A percentile compares a stretch with the other conserved stretches of the same genome.
Conservation (phyloP, 75 land plant genomes). For the Sequoiadendron giganteum region DNA sequence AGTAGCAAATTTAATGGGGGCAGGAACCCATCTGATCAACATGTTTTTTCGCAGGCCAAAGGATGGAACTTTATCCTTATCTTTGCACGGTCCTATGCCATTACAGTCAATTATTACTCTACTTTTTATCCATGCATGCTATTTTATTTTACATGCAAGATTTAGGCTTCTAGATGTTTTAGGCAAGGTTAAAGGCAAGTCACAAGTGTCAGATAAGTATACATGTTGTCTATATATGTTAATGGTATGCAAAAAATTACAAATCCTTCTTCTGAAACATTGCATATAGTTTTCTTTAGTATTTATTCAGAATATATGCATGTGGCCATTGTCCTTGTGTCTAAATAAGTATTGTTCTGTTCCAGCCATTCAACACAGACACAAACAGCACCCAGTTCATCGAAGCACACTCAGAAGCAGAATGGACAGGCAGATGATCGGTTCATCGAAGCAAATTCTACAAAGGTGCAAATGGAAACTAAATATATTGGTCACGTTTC, state of each 20-base stretch:
- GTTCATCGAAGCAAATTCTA: background rate
- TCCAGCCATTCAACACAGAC: background rate
- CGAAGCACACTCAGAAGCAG: background rate
- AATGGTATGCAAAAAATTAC: background rate
- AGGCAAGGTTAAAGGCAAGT: background rate
- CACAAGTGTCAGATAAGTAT: background rate
- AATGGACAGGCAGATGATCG: background rate
- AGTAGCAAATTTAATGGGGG: too few species aligned
- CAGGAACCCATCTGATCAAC: background rate
- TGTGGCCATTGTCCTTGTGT: background rate
- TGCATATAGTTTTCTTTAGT: background rate
- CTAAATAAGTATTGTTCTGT: background rate
- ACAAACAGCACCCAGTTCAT: background rate
- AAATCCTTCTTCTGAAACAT: background rate
- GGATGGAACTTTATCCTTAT: background rate
- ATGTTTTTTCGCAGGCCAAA: background rate
- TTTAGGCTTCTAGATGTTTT: background rate
- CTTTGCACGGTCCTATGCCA: background rate
- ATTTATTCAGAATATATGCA: background rate
- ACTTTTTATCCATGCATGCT: background rate
- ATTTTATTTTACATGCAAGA: background rate
- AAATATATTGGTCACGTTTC: background rate
- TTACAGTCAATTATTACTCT: background rate
- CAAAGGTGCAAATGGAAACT: background rate
- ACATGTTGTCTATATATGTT: background rate